These are phyloP conservation scores for Rhodotorula sp. DNA, from an alignment of 1,284 basidiomycete species.

Conservation along the genomic window DNA sequence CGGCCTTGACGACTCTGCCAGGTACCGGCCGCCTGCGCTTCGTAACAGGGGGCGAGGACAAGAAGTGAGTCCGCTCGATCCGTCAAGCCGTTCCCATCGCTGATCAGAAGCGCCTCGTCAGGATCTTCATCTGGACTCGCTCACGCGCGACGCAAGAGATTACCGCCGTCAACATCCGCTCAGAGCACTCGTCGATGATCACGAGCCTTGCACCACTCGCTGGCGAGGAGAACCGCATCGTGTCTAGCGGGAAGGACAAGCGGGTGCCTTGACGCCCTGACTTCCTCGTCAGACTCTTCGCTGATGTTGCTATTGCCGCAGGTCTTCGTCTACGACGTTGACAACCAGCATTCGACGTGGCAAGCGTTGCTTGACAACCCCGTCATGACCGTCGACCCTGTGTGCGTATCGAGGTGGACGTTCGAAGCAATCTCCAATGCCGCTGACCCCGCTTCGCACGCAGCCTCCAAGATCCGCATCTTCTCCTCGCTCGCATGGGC, in stretches of 20 bases:
- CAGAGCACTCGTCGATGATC: slow-evolving; percentile 26
- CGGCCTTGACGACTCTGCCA: slow-evolving; percentile 16
- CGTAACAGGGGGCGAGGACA: slow-evolving; percentile 33
- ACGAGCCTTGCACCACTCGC: slow-evolving; percentile 16
- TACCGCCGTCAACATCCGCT: slow-evolving; percentile 13
- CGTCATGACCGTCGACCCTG: slow-evolving; percentile 19
- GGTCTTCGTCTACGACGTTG: slow-evolving; percentile 28
- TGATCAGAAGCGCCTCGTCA: neutral
- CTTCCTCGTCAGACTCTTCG: neutral
- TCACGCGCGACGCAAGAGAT: slow-evolving; percentile 16
- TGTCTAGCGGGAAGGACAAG: slow-evolving; percentile 33
- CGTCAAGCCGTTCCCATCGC: neutral
- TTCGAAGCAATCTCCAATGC: too few relatives aligned
- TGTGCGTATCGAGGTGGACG: slow-evolving; percentile 9
- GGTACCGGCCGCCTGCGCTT: slow-evolving; percentile 21
- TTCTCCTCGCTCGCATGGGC: slow-evolving; percentile 24
- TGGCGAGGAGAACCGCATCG: slow-evolving; percentile 6
- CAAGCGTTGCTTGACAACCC: slow-evolving; percentile 13
- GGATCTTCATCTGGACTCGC: slow-evolving; percentile 33
- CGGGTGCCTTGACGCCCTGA: slow-evolving; percentile 6
- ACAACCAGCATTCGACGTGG: slow-evolving; percentile 14
- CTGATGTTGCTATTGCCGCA: neutral
- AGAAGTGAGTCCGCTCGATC: slow-evolving; percentile 2
- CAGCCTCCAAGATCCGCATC: slow-evolving; percentile 25
- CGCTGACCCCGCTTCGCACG: neutral